phyloP scores from a whole-genome alignment of 805 yeast species.

The Myxozyma neotropica region DNA sequence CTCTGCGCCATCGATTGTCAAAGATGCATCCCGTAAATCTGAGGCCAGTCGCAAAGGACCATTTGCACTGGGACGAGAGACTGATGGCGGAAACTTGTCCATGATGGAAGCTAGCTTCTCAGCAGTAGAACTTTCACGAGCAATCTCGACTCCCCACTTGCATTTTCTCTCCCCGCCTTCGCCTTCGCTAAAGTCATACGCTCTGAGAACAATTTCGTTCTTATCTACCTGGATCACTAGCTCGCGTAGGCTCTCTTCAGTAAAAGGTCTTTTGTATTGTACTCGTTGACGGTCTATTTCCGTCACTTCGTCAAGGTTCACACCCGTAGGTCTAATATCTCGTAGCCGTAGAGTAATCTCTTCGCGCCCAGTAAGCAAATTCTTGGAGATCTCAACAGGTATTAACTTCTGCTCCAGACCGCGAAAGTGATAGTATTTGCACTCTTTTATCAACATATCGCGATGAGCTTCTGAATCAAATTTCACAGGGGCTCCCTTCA shows the following conservation, averaged over 20 bases:
- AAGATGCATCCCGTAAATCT: slow-evolving; percentile 11
- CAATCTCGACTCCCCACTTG: slow-evolving; percentile 22
- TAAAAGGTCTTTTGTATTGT: slow-evolving; percentile 32
- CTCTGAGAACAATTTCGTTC: slow-evolving; percentile 13
- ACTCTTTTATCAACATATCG: slow-evolving; percentile 61
- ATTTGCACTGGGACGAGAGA: not conserved
- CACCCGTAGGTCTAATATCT: slow-evolving; percentile 46
- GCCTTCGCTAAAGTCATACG: slow-evolving; percentile 12
- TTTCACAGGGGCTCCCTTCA: slow-evolving; percentile 57
- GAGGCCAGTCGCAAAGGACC: slow-evolving; percentile 8
- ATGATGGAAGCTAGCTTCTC: slow-evolving; percentile 11
- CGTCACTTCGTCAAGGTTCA: not conserved
- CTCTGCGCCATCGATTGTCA: slow-evolving; percentile 10
- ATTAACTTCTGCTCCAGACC: slow-evolving; percentile 73
- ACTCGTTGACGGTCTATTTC: slow-evolving; percentile 2
- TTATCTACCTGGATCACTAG: slow-evolving; percentile 18
- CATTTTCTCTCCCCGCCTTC: slow-evolving; percentile 2
- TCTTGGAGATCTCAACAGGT: slow-evolving; percentile 52
- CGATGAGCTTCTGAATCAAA: slow-evolving; percentile 60
- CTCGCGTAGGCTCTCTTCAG: slow-evolving; percentile 18
- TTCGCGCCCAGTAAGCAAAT: slow-evolving; percentile 54
- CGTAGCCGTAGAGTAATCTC: slow-evolving; percentile 59
- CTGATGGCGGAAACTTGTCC: not conserved
- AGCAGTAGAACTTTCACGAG: not conserved
- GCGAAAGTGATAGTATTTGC: slow-evolving; percentile 72